Evolutionary conservation across 768 basidiomycete genomes (phyloP).

Genomic region (Phaffia tasmanica): DNA sequence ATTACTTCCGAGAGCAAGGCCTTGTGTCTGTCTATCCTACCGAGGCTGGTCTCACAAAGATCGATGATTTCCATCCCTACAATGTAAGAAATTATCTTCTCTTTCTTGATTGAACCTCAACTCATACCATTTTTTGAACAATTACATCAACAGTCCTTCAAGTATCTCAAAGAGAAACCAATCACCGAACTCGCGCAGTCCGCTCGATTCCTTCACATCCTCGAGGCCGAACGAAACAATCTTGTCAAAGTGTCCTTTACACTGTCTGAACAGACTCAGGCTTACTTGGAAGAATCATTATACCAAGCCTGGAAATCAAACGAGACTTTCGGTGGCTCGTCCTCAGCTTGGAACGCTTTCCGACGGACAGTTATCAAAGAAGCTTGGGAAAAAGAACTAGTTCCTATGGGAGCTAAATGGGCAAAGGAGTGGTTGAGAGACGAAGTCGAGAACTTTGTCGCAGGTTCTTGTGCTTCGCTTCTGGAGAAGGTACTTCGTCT

Average conservation of each 20-base stretch:
- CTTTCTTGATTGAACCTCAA: background rate
- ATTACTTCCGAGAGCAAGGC: conserved; percentile 61
- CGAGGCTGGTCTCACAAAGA: conserved; percentile 56
- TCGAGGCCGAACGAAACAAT: conserved; percentile 78
- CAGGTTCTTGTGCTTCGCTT: conserved; percentile 53
- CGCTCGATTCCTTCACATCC: conserved; percentile 78
- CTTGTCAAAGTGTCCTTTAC: conserved; percentile 65
- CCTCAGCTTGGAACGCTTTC: conserved; percentile 82
- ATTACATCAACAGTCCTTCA: conserved; percentile 59
- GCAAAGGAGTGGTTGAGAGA: conserved; percentile 75
- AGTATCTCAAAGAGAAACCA: conserved; percentile 75
- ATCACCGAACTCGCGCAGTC: conserved; percentile 56
- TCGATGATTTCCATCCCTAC: conserved; percentile 45
- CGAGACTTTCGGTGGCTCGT: conserved; percentile 63
- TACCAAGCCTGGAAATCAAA: conserved; percentile 72
- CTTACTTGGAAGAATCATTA: conserved; percentile 63
- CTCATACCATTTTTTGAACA: conserved; percentile 5
- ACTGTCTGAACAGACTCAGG: conserved; percentile 52
- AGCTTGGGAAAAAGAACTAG: conserved; percentile 64
- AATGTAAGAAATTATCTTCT: conserved; percentile 40
- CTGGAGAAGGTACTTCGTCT: conserved; percentile 53
- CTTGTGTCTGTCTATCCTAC: conserved; percentile 72
- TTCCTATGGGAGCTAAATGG: conserved; percentile 80
- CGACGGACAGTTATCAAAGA: conserved; percentile 67
- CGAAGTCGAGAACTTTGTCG: conserved; percentile 76